Evolutionary conservation across 208 protist genomes (phyloP).

Genomic region (Strigomonas galati): DNA sequence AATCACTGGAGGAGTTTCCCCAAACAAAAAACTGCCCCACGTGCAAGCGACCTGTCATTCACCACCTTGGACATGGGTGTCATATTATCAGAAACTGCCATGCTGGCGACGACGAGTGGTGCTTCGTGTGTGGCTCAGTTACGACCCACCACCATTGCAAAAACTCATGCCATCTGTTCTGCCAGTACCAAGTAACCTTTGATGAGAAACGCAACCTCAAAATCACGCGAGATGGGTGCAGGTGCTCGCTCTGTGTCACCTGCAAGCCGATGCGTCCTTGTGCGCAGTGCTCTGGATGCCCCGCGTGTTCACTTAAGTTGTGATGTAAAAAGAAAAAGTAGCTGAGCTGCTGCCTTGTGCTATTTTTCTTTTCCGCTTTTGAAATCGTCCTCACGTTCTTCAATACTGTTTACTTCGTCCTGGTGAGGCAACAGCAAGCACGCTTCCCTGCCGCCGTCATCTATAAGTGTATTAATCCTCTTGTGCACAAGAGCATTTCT

Average conservation of each 20-base stretch:
- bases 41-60: background rate
- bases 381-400: no score
- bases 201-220: background rate
- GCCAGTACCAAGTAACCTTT: background rate
- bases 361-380: no score
- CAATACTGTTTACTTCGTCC: no score
- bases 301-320: background rate
- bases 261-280: background rate
- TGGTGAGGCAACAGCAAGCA: no score
- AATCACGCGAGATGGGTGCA: background rate
- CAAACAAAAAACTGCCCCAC: background rate
- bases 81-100: background rate
- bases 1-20: background rate
- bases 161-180: background rate
- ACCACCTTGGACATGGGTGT: background rate
- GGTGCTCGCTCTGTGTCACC: background rate
- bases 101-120: background rate
- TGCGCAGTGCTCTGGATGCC: background rate
- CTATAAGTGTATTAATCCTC: no score
- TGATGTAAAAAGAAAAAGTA: no score
- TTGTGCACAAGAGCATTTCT: no score
- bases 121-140: background rate
- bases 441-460: no score
- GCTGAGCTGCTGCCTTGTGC: no score
- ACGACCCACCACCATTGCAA: background rate